Percentiles rank a stretch among this genome's conserved stretches.
Conservation (phyloP, 2,329 filamentous ascomycete genomes). For the Pleurostoma richardsiae region DNA sequence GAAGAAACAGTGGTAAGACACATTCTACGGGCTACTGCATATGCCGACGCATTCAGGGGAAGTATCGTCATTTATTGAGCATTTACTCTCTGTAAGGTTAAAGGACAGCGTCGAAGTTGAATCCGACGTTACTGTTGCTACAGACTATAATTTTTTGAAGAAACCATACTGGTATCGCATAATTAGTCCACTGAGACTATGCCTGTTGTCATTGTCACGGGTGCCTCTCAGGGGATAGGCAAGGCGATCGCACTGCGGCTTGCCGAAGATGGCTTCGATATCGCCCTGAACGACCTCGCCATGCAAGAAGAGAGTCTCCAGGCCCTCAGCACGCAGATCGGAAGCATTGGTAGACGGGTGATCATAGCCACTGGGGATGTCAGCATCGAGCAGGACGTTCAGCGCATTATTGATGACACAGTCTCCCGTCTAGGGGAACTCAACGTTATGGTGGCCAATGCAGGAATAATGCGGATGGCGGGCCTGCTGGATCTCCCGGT, state of each 20-base stretch:
- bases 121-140: too few species aligned
- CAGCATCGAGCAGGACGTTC: conserved; percentile 47
- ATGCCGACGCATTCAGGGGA: too few species aligned
- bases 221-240: conserved; percentile 39
- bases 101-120: too few species aligned
- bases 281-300: conserved; percentile 60
- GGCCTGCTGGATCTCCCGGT: conserved; percentile 50
- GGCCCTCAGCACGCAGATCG: conserved; percentile 47
- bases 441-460: conserved; percentile 46
- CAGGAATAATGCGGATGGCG: conserved; percentile 56
- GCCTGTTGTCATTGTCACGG: conserved; percentile 12
- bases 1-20: too few species aligned
- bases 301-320: conserved; percentile 47
- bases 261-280: conserved; percentile 59
- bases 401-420: conserved; percentile 41
- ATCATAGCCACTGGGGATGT: conserved; percentile 57
- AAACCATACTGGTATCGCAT: too few species aligned
- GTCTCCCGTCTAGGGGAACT: conserved; percentile 42
- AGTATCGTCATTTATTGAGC: too few species aligned
- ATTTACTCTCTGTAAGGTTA: too few species aligned
- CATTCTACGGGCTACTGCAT: too few species aligned
- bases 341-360: conserved; percentile 43
- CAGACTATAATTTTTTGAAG: too few species aligned
- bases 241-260: conserved; percentile 59
- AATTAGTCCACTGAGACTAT: too few species aligned